Evolutionary conservation across 2,329 filamentous ascomycete species (phyloP), one percentile per base, ranked within the genome.

Genomic region (Talaromyces verruculosus): DNA sequence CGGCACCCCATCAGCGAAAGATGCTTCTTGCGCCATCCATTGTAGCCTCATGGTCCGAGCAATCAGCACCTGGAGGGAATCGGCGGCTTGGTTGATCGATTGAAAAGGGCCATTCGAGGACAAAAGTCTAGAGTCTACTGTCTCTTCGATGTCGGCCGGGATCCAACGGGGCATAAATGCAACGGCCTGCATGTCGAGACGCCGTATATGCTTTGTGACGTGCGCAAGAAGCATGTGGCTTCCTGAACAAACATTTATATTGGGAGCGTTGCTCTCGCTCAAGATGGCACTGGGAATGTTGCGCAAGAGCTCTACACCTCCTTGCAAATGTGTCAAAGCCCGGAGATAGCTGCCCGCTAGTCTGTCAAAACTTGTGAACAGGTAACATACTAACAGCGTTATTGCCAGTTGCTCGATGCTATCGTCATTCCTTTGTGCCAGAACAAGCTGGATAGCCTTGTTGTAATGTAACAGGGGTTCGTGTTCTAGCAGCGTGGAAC

Each of bases 321-420:
- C 78, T 65, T 72, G 73, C n/a, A 80, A 67, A 65, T 80, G 77
- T 64, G 72, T 75, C 28, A 75, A 61, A 68, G 76, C 76, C 69
- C 78, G 76, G 60, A 73, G 68, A 63, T 77, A 61, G 68, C 77
- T 74, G 37, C 76, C 75, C 6, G 71, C 72, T 41, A 79, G 72
- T 61, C 78, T 70, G 65, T 79, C 78, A 67, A 78, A 77, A 70
- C 77, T 78, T 68, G 69, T 76, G 68, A 80, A 78, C 37, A 80
- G 76, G 69, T 79, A 79, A 68, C 77, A 80, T 55, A 77, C 74
- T 67, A 80, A 65, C 55, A 80, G 73, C 4, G 76, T 77, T 63
- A 77, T 66, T 43, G 71, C 73, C 67, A 68, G 77, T 67, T n/a
- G 69, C 68, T 73, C 68, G 57, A 58, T 65, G 58, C 64, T 70